Conservation (phyloP, 2,329 filamentous ascomycete genomes). For the Furcasterigmium sp. region DNA sequence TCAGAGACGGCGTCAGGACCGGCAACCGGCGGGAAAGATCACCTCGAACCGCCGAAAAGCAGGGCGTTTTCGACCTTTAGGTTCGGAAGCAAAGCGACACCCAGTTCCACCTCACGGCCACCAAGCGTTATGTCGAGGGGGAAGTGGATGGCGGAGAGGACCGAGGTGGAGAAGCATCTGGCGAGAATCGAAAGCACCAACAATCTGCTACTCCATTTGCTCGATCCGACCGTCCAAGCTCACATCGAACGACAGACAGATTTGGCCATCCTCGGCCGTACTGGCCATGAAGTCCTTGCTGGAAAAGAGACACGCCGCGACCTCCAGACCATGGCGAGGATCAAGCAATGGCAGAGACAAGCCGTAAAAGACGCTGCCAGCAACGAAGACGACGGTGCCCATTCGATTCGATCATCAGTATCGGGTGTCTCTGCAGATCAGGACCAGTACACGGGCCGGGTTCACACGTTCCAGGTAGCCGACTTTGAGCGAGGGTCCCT, state of each 20-base stretch:
- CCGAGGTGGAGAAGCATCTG: not conserved
- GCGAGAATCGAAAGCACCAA: not conserved
- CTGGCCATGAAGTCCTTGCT: not conserved
- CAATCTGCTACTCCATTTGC: not conserved
- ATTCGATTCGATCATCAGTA: not conserved
- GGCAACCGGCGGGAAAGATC: too few species aligned
- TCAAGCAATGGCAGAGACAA: not conserved
- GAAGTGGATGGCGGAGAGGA: not conserved
- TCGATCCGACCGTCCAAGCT: not conserved
- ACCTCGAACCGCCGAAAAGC: too few species aligned
- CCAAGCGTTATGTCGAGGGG: not conserved
- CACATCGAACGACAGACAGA: not conserved
- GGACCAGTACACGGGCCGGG: not conserved
- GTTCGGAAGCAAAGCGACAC: too few species aligned
- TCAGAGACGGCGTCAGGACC: not conserved
- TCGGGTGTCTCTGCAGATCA: not conserved
- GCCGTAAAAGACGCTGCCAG: not conserved
- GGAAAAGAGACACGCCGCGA: not conserved
- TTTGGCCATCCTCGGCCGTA: not conserved
- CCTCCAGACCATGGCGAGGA: not conserved
- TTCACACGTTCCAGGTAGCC: not conserved
- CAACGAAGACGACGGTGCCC: not conserved
- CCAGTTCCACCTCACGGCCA: too few species aligned
- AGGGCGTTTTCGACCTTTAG: too few species aligned
- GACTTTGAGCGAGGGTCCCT: not conserved